phyloP scores from a whole-genome alignment of 2,329 filamentous ascomycete genomes.

The Calonectria leucothoes region DNA sequence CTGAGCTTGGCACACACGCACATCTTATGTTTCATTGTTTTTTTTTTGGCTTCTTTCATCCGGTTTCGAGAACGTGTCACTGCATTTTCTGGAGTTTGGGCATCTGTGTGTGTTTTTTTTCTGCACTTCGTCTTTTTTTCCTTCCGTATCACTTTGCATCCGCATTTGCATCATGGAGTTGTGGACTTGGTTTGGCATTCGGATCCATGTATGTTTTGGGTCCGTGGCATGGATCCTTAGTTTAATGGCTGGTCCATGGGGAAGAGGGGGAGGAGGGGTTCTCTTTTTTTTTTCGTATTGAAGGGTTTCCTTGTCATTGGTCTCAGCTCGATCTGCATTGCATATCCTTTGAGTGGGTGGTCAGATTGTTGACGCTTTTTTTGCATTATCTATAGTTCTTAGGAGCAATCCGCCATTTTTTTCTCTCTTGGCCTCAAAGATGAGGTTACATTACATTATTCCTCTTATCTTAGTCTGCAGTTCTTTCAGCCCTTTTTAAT shows the following conservation, averaged over 20 bases:
- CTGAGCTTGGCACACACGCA: not conserved
- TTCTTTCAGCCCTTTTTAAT: not conserved
- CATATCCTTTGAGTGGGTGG: slow-evolving; percentile 13
- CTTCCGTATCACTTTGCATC: not conserved
- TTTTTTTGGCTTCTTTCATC: not conserved
- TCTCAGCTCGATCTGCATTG: slow-evolving; percentile 11
- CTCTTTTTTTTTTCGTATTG: not conserved
- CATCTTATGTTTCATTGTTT: too few relatives aligned
- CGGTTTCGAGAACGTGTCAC: not conserved
- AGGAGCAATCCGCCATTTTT: slow-evolving; percentile 24
- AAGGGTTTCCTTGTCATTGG: slow-evolving; percentile 4
- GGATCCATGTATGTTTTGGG: slow-evolving; percentile 1
- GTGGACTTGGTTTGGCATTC: slow-evolving; percentile 6
- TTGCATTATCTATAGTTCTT: slow-evolving; percentile 15
- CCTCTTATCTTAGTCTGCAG: not conserved
- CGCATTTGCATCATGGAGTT: slow-evolving; percentile 22
- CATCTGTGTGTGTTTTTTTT: slow-evolving; percentile 22
- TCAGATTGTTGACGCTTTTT: slow-evolving; percentile 17
- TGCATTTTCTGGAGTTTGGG: slow-evolving; percentile 41
- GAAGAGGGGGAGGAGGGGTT: slow-evolving; percentile 4
- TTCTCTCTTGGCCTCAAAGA: slow-evolving; percentile 1
- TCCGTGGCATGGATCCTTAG: slow-evolving; percentile 24
- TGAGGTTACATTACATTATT: slow-evolving; percentile 16
- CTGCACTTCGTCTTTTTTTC: not conserved
- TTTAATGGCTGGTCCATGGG: slow-evolving; percentile 34